Evolutionary conservation across 2,329 filamentous ascomycete species (phyloP), one percentile per base, ranked within the genome.

Genomic region (Botrytis aclada): DNA sequence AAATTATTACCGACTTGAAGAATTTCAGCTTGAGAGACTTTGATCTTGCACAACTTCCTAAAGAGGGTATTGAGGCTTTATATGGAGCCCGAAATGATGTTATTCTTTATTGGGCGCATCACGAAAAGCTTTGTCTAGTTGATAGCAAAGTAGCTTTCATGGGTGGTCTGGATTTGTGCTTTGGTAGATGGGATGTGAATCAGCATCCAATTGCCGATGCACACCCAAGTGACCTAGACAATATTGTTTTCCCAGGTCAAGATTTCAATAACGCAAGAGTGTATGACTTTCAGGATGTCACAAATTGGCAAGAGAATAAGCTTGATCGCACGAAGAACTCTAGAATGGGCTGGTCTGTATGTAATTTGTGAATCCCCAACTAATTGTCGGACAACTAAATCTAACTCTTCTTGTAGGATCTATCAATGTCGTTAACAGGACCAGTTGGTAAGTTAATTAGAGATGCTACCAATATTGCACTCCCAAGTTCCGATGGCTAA

Each of bases 191-290:
- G 88, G 94, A 97, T 78, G 97, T 93, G 10, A 93, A 93, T 81
- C 90, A 91, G 84, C 95, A 98, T 81, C 89, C 92, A 1, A 94
- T 97, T 75, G 89, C 94, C 20, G 80, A 81, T 71, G 90, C 90
- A 22, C 94, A 97, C 80, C 93, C 94, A 0, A 89, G 88, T 4
- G 88, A 97, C 80, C 81, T 97, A 37, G 89, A 93, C 73, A 84
- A 88, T 39, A 93, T 93, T 61, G 82, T 97, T 18, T 97, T 95
- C 81, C 93, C 94, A 0, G 94, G 95, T 1, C 95, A 97, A 80
- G 95, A 97, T 79, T 97, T 93, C 84, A 97, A 97, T 83, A 97
- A 97, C 77, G 93, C 94, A 37, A 87, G 90, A 69, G 89, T 97
- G 47, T 92, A 92, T 80, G 95, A 96, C 81, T 95, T 96, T 81